Base-by-base conservation (phyloP, 2,329 filamentous ascomycete genomes). In the Cladophialophora yegresii region DNA sequence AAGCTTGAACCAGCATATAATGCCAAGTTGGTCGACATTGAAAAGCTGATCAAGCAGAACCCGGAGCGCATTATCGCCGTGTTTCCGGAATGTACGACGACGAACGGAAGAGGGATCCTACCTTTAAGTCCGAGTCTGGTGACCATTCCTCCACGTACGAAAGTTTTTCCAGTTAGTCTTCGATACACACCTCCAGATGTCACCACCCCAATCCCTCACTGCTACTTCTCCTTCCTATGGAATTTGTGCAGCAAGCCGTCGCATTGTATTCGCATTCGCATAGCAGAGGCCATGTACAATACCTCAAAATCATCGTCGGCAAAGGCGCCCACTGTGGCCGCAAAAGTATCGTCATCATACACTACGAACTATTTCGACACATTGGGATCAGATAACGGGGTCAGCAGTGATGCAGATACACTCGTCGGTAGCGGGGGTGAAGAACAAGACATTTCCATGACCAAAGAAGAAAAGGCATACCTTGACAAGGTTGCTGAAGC, bases 31-130 rank as follows among this genome's bases (percentile, higher is more conserved):
- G 85, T 87, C 28, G 85, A 87, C 66, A 74, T 93, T 51, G 79
- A 81, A 23, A 81, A 84, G 1, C 82, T 98, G 4, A 75, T 92
- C 10, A 78, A 81, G 33, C 81, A 84, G 63, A 85, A 96, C 74
- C 92, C 92, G 0, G 83, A 85, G 63, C 87, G 92, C 53, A 85
- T 91, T 64, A 85, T 98, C 67, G 92, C 89, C 67, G 87, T 96
- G 1, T 97, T 98, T 75, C 93, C 95, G 12, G 95, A 99, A 79
- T 93, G 90, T 77, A 95, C 90, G 4, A 96, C 95, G 0, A 96
- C 92, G 51, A 99, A 99, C 74, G 93, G 93, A 67, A 89, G 91
- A 70, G 95, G 89, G 4, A 93, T 98, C 67, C 79, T 99, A 12
- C 90, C 92, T 1, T 86, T 96, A 61, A 91, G 89, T 66, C 91